These are phyloP conservation scores for Aspergillus hiratsukae DNA, from an alignment of 2,329 filamentous ascomycete species.

Conservation along the genomic window DNA sequence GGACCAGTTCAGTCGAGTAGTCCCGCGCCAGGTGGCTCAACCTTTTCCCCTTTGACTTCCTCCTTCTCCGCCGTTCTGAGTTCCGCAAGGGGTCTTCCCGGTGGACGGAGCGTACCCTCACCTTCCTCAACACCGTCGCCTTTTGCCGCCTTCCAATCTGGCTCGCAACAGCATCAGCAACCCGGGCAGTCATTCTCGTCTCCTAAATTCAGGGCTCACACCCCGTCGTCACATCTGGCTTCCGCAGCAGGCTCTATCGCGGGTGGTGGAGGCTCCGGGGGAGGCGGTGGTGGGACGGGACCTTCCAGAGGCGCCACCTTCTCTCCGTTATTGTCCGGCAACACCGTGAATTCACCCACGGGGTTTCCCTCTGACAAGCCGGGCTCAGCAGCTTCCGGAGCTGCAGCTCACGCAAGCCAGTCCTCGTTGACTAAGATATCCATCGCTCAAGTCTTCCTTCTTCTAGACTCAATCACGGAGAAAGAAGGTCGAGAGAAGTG, in stretches of 20 bases:
- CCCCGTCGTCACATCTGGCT: conserved; percentile 53
- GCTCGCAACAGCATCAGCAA: conserved; percentile 50
- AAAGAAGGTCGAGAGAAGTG: conserved; percentile 89
- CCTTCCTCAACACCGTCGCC: conserved; percentile 52
- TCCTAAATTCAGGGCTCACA: conserved; percentile 52
- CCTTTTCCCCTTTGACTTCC: conserved; percentile 49
- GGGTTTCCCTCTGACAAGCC: conserved; percentile 50
- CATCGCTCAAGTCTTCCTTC: conserved; percentile 88
- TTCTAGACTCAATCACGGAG: conserved; percentile 91
- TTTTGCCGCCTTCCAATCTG: conserved; percentile 52
- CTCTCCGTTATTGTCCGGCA: conserved; percentile 56
- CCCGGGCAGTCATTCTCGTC: conserved; percentile 52
- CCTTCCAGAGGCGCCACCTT: conserved; percentile 54
- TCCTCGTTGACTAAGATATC: conserved; percentile 83
- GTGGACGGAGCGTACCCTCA: conserved; percentile 50
- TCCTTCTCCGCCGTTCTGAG: conserved; percentile 51
- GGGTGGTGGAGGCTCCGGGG: conserved; percentile 47
- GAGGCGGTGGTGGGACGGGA: conserved; percentile 52
- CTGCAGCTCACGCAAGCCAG: conserved; percentile 45
- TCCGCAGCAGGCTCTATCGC: conserved; percentile 51
- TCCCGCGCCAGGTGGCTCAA: conserved; percentile 45
- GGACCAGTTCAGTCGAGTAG: conserved; percentile 45
- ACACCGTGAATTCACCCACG: conserved; percentile 50
- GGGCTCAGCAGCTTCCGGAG: conserved; percentile 33
- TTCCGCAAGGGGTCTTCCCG: conserved; percentile 46